Percentiles rank a stretch among this genome's conserved stretches.
These are phyloP conservation scores for Scheffersomyces stipitis DNA, from an alignment of 805 yeast species.

Conservation along the genomic window DNA sequence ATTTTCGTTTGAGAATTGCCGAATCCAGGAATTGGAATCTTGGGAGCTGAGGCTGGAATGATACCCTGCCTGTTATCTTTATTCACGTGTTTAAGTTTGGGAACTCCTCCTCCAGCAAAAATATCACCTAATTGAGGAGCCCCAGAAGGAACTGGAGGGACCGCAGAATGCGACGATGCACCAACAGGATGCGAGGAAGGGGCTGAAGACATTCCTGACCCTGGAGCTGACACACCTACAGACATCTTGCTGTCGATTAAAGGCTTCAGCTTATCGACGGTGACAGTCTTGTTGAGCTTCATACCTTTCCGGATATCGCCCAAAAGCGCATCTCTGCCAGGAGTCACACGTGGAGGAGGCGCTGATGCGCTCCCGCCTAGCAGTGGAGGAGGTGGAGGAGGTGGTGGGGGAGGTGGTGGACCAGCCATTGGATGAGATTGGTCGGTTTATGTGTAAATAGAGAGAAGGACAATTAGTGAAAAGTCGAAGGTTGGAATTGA, in stretches of 20 bases:
- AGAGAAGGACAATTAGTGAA: slow-evolving; percentile 20
- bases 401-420: slow-evolving; percentile 36
- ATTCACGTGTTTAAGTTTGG: slow-evolving; percentile 52
- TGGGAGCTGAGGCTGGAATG: slow-evolving; percentile 39
- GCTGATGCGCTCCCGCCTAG: slow-evolving; percentile 13
- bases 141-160: slow-evolving; percentile 21
- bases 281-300: slow-evolving; percentile 40
- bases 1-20: slow-evolving; percentile 2
- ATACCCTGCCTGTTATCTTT: slow-evolving; percentile 36
- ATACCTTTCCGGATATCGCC: slow-evolving; percentile 76
- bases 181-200: slow-evolving; percentile 23
- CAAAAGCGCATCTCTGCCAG: slow-evolving; percentile 52
- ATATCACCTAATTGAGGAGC: slow-evolving; percentile 62
- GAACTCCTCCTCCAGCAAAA: slow-evolving; percentile 82
- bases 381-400: slow-evolving; percentile 21
- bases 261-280: slow-evolving; percentile 51
- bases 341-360: slow-evolving; percentile 19
- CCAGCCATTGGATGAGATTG: slow-evolving; percentile 19
- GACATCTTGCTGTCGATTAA: slow-evolving; percentile 50
- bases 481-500: not conserved
- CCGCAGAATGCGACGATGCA: slow-evolving; percentile 5
- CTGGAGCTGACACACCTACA: slow-evolving; percentile 36
- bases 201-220: slow-evolving; percentile 18
- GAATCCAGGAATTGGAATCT: slow-evolving; percentile 22
- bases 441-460: slow-evolving; percentile 19